A percentile compares a stretch with the other conserved stretches of the same genome.
These are phyloP conservation scores for Fistulinella prunicolor DNA, from an alignment of 768 basidiomycete species.

Conservation along the genomic window DNA sequence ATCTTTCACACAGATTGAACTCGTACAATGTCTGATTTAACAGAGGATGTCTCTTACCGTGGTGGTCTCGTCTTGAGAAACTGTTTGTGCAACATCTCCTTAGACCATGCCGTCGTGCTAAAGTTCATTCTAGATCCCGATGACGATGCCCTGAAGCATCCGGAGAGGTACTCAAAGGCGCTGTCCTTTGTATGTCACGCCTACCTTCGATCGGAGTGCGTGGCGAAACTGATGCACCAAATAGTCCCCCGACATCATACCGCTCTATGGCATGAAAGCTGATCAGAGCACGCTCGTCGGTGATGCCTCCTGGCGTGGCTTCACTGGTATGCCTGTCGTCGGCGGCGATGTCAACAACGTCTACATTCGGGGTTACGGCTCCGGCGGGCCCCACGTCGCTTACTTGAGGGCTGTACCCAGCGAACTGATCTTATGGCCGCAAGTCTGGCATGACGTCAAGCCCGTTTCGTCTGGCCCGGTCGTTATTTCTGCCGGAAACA, in stretches of 20 bases:
- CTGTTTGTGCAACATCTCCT: background rate
- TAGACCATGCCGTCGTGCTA: background rate
- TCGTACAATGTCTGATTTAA: background rate
- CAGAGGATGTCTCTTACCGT: no score
- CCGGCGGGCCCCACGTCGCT: background rate
- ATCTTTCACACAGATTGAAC: background rate
- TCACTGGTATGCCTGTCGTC: constrained; percentile 5
- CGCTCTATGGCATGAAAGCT: background rate
- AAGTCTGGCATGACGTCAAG: background rate
- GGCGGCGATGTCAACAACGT: constrained; percentile 5
- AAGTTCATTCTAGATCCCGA: constrained; percentile 3
- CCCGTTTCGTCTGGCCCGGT: background rate
- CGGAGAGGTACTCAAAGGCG: background rate
- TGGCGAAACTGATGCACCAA: background rate
- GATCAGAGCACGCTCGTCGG: background rate
- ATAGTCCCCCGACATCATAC: no score
- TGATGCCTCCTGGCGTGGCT: constrained; percentile 1
- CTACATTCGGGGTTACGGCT: constrained; percentile 5
- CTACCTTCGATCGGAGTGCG: background rate
- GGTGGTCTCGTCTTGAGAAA: constrained; percentile 1
- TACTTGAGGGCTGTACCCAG: constrained; percentile 3
- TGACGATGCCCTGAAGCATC: background rate
- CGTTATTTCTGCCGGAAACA: background rate
- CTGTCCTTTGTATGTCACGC: background rate
- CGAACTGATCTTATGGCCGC: constrained; percentile 7